Evolutionary conservation across 805 yeast genomes (phyloP).

Genomic region (Kazachstania taianensis): DNA sequence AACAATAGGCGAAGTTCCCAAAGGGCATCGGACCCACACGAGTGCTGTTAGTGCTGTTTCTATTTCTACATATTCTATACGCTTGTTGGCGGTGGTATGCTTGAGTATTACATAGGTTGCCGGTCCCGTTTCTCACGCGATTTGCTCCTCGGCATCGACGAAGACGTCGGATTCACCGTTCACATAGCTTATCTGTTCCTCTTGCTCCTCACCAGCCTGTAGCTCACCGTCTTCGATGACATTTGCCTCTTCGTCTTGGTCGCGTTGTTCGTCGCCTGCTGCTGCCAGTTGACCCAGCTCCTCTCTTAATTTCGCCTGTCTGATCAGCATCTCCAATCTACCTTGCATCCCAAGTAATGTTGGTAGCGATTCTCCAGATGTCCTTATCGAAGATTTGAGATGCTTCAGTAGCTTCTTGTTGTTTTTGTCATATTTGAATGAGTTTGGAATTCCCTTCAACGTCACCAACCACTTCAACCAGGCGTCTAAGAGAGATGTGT

Average conservation of each 20-base stretch:
- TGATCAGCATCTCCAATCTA: slow-evolving; percentile 60
- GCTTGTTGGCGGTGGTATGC: too few species aligned
- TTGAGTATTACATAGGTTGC: too few species aligned
- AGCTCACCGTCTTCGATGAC: slow-evolving; percentile 17
- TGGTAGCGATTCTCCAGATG: slow-evolving; percentile 53
- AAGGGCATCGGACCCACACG: too few species aligned
- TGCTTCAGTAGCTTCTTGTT: slow-evolving; percentile 37
- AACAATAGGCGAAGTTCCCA: too few species aligned
- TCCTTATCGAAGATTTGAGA: slow-evolving; percentile 46
- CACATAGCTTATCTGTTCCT: slow-evolving; percentile 27
- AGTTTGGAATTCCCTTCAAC: slow-evolving; percentile 41
- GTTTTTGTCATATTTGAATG: slow-evolving; percentile 26
- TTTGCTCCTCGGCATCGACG: slow-evolving; percentile 30
- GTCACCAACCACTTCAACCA: slow-evolving; percentile 83
- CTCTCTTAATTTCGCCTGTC: slow-evolving; percentile 64
- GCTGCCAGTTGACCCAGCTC: slow-evolving; percentile 35
- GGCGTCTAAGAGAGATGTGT: slow-evolving; percentile 22
- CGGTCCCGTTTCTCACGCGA: too few species aligned
- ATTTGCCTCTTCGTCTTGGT: slow-evolving; percentile 12
- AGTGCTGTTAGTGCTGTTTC: too few species aligned
- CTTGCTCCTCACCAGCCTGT: slow-evolving; percentile 17
- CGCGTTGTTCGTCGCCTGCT: slow-evolving; percentile 13
- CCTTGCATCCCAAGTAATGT: slow-evolving; percentile 76
- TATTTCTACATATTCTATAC: too few species aligned
- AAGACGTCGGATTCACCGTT: slow-evolving; percentile 39